Base-by-base conservation (phyloP, 768 basidiomycete genomes). In the Tricholoma saponaceum region DNA sequence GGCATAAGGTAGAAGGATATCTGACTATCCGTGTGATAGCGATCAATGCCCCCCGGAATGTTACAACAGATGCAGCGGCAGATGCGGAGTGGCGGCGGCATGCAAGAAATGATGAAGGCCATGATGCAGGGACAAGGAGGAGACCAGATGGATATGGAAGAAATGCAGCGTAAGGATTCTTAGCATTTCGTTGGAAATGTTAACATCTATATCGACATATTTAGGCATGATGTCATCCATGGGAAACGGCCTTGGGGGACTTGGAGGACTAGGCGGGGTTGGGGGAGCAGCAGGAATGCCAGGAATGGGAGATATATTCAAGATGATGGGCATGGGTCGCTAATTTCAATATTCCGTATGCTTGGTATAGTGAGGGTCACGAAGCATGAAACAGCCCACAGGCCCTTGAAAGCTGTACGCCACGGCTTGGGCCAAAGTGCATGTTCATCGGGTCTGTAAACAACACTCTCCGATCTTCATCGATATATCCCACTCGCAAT, bases 71-170 rank as follows among this genome's bases (percentile, higher is more conserved):
- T 98, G 86, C 93, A 92, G 67, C 79, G 85, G 52, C 88, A 91
- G 66, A 75, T 91, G 68, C 78, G 88, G 56, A 73, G 86, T 55
- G 91, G 90, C 8, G 92, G 93, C 20, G 92, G 92, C 46, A 89
- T 97, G 86, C 91, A 95, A 70, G 94, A 96, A 65, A 96, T 96
- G 93, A 94, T 96, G 94, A 91, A 90, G 69, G 87, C 90, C 25
- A 95, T 98, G 92, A 95, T 97, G 90, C 92, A 94, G 65, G 91
- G 93, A 9, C 87, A 91, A 64, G 92, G 90, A 54, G 91, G 91
- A 10, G 95, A 95, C 66, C 86, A 93, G 67, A 77, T 87, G 53
- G 93, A 95, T 67, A 90, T 96, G 89, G 90, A 92, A 58, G 93
- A 96, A 70, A 93, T 95, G 91, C 91, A 94, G 74, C 83, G 92